These are phyloP conservation scores for Cucumis sativus DNA, from an alignment of 306 rosid genomes.

Conservation along the genomic window DNA sequence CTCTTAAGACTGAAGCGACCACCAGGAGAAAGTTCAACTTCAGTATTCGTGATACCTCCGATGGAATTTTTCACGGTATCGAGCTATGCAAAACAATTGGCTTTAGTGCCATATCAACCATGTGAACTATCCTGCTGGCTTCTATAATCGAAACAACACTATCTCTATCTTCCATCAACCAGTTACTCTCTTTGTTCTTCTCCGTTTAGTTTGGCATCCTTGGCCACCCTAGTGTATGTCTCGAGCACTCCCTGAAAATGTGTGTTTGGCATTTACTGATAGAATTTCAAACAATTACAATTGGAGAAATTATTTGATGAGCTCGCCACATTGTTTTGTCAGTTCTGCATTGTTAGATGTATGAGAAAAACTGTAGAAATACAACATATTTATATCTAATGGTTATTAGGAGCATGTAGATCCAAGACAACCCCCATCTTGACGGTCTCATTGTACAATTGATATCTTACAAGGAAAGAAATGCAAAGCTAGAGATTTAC, in stretches of 20 bases:
- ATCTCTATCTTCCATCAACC: not conserved
- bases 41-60: not conserved
- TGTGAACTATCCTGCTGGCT: not conserved
- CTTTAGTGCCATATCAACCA: not conserved
- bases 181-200: conserved; percentile 24
- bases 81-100: not conserved
- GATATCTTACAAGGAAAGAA: not conserved
- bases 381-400: not conserved
- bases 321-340: no score
- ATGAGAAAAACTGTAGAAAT: not conserved
- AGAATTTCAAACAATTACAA: not conserved
- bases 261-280: not conserved
- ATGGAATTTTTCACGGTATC: not conserved
- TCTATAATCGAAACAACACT: not conserved
- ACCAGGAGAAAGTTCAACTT: not conserved
- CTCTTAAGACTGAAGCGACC: not conserved
- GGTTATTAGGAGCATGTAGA: not conserved
- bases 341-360: not conserved
- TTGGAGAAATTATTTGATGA: not conserved
- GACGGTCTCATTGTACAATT: not conserved
- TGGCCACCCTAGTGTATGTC: conserved; percentile 19
- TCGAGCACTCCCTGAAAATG: conserved; percentile 55
- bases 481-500: not conserved
- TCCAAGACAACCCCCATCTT: not conserved
- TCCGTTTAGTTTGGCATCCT: conserved; percentile 27